Percentiles rank a stretch among this genome's conserved stretches.
phyloP scores from a whole-genome alignment of 768 basidiomycete species.

The Amanita pseudoporphyria region DNA sequence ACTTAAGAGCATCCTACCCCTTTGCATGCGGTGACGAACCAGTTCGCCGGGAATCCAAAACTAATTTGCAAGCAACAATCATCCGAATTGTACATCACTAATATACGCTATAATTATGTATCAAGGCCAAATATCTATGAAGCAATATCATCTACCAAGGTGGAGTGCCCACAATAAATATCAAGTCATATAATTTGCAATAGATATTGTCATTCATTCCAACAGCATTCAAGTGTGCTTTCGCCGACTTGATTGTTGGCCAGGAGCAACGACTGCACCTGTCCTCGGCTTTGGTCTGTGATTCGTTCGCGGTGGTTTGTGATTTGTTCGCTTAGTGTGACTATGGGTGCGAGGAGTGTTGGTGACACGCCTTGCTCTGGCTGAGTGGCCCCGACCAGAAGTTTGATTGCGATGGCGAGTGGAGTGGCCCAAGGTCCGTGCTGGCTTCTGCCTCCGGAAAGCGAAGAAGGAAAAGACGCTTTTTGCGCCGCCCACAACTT shows the following conservation, averaged over 20 bases:
- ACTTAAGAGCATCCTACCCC: neutral
- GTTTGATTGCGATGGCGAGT: conserved; percentile 5
- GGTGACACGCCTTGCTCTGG: neutral
- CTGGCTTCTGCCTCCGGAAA: conserved; percentile 12
- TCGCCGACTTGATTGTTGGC: neutral
- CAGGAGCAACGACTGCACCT: neutral
- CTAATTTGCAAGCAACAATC: too few relatives aligned
- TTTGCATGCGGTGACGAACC: neutral
- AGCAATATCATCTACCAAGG: neutral
- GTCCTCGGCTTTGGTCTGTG: neutral
- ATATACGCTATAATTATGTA: neutral
- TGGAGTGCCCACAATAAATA: neutral
- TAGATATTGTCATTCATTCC: neutral
- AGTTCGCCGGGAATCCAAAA: too few relatives aligned
- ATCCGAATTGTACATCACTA: neutral
- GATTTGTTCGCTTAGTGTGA: neutral
- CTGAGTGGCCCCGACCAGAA: neutral
- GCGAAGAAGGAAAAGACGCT: conserved; percentile 16
- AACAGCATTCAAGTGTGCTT: neutral
- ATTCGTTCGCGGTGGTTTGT: neutral
- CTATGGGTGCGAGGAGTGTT: neutral
- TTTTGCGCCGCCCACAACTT: conserved; percentile 10
- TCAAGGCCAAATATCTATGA: neutral
- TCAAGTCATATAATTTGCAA: neutral
- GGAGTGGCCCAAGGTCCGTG: conserved; percentile 1